Base-by-base conservation (phyloP, 1,139 yeast species). In the Kodamaea sp. region DNA sequence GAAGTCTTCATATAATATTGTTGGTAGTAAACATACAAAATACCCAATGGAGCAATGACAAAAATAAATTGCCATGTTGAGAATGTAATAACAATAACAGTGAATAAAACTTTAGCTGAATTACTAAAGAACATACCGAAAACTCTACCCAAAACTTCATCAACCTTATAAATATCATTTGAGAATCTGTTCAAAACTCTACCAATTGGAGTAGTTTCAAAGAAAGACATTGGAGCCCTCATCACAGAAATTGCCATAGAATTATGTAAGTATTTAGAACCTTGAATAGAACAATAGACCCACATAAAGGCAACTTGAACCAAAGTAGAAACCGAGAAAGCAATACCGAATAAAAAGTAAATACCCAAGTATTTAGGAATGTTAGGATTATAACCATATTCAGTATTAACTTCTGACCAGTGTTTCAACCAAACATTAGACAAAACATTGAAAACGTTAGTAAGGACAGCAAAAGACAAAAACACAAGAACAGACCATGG, bases 141-240 rank as follows among this genome's bases (percentile, higher is more conserved):
- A 0, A 87, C 87, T 55, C 96, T 74, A 8, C 92, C 89, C 49
- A 92, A 71, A 27, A 84, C 73, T 60, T 89, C 96, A 63, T 92
- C 98, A 45, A 92, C 83, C 56, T 89, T 87, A 66, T 88, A 88
- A 39, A 94, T 81, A 69, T 92, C 99, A 60, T 82, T 89, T 6
- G 97, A 88, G 59, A 92, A 92, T 58, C 98, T 74, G 70, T 94
- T 94, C 62, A 92, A 72, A 43, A 94, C 80, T 62, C 98, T 79
- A 28, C 99, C 98, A 47, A 92, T 78, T 36, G 98, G 99, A 0
- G 97, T 92, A 0, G 97, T 89, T 63, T 94, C 98, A 57, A 94
- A 92, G 60, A 94, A 92, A 29, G 89, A 77, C 98, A 92, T 94
- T 45, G 98, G 98, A 0, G 97, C 95, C 45, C 92, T 75, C 45